Percentiles rank a stretch among this genome's conserved stretches.
Conservation (phyloP, 768 basidiomycete genomes). For the Termitomyces sp. region DNA sequence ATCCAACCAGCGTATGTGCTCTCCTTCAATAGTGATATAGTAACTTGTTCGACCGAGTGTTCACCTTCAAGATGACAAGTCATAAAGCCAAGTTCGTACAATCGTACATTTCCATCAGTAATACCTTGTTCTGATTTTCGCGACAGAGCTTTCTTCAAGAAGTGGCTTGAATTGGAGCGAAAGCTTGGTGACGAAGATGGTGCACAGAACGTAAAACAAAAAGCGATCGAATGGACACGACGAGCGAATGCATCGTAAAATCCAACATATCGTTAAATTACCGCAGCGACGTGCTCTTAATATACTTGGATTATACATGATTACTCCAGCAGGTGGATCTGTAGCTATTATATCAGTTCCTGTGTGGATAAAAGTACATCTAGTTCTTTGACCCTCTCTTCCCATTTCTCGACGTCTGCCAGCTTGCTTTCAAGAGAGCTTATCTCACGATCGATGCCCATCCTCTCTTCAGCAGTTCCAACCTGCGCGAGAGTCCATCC, state of each 20-base stretch:
- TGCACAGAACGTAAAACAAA: slow-evolving; percentile 72
- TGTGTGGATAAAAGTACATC: slow-evolving; percentile 47
- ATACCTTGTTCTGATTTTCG: slow-evolving; percentile 2
- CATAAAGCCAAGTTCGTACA: slow-evolving; percentile 89
- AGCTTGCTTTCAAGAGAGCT: slow-evolving; percentile 57
- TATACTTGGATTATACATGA: neutral
- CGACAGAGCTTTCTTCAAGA: slow-evolving; percentile 89
- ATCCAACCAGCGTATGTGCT: neutral
- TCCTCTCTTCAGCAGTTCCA: slow-evolving; percentile 66
- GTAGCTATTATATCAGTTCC: slow-evolving; percentile 20
- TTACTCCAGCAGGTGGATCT: neutral
- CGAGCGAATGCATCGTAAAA: slow-evolving; percentile 38
- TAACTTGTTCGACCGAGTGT: slow-evolving; percentile 80
- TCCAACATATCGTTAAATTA: neutral
- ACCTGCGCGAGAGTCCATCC: slow-evolving; percentile 68
- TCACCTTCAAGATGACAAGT: slow-evolving; percentile 83
- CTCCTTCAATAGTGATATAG: slow-evolving; percentile 29
- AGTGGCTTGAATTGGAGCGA: slow-evolving; percentile 88
- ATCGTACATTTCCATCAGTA: neutral
- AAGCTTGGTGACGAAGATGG: slow-evolving; percentile 86
- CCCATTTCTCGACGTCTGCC: slow-evolving; percentile 69
- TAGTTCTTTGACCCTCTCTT: slow-evolving; percentile 59
- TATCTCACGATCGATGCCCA: slow-evolving; percentile 77
- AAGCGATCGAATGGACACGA: slow-evolving; percentile 90
- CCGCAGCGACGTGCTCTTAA: neutral